These are phyloP conservation scores for Colletotrichum higginsianum DNA, from an alignment of 2,329 filamentous ascomycete species.

Conservation along the genomic window DNA sequence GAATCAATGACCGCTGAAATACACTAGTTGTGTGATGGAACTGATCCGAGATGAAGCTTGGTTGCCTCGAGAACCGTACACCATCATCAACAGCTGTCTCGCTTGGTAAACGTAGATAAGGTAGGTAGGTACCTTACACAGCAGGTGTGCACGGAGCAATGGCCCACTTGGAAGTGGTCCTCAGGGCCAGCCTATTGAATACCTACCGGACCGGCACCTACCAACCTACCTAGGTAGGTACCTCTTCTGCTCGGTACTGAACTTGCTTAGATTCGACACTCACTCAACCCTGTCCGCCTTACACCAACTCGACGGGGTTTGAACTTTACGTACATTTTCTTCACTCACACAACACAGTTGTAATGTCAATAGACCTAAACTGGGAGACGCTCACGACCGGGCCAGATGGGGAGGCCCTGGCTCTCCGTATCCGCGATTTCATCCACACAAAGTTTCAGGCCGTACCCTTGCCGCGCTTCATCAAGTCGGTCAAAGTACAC, in stretches of 20 bases:
- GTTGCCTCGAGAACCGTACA: neutral
- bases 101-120: neutral
- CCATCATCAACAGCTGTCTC: no score
- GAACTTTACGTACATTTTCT: neutral
- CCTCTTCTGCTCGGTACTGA: neutral
- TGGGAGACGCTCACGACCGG: slow-evolving; percentile 95
- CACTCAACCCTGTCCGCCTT: slow-evolving; percentile 1
- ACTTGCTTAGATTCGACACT: neutral
- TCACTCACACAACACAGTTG: slow-evolving; percentile 11
- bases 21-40: no score
- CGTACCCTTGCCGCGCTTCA: slow-evolving; percentile 92
- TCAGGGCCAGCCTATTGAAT: neutral
- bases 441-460: slow-evolving; percentile 97
- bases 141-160: neutral
- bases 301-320: slow-evolving; percentile 1
- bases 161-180: slow-evolving; percentile 3
- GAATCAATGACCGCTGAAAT: slow-evolving; percentile 2
- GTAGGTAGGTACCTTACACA: neutral
- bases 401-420: slow-evolving; percentile 86
- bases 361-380: slow-evolving; percentile 97
- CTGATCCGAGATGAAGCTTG: neutral
- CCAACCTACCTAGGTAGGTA: neutral
- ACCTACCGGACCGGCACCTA: no score
- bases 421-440: slow-evolving; percentile 90
- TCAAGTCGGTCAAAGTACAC: slow-evolving; percentile 95